Percentiles rank a stretch among this genome's conserved stretches.
phyloP scores from a whole-genome alignment of 2,329 filamentous ascomycete species.

The Fonsecaea pedrosoi region DNA sequence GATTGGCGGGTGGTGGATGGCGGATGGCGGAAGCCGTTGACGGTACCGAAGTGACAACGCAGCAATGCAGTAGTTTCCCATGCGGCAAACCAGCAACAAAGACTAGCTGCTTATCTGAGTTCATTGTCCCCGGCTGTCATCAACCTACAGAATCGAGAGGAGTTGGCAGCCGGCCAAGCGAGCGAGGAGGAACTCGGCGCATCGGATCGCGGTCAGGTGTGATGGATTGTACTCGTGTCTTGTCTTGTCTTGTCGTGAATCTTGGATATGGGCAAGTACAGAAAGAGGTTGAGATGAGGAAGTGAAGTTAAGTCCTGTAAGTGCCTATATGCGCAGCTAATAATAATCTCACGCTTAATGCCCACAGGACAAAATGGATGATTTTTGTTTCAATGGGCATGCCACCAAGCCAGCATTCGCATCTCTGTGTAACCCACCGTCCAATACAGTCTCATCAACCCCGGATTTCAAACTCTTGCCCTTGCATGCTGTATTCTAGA shows the following conservation, averaged over 20 bases:
- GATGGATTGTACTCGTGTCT: too few species aligned
- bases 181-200: too few species aligned
- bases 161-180: too few species aligned
- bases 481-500: neutral
- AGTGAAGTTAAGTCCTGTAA: too few species aligned
- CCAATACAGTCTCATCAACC: neutral
- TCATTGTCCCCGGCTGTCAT: neutral
- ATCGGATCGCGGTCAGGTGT: too few species aligned
- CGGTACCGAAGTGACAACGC: slow-evolving; percentile 23
- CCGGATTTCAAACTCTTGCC: neutral
- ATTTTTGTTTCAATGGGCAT: neutral
- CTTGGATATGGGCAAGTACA: too few species aligned
- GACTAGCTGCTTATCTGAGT: slow-evolving; percentile 5
- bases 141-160: too few species aligned
- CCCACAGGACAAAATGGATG: neutral
- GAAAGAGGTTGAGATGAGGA: too few species aligned
- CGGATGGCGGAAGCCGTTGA: too few species aligned
- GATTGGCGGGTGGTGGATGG: neutral
- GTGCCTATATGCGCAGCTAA: too few species aligned
- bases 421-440: neutral
- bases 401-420: neutral
- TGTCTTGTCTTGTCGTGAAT: too few species aligned
- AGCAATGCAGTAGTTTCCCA: slow-evolving; percentile 25
- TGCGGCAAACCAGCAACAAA: slow-evolving; percentile 8
- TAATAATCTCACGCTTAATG: too few species aligned